A percentile compares a stretch with the other conserved stretches of the same genome.
Conservation (phyloP, 345 rosid genomes). For the Raphanus raphanistrum region DNA sequence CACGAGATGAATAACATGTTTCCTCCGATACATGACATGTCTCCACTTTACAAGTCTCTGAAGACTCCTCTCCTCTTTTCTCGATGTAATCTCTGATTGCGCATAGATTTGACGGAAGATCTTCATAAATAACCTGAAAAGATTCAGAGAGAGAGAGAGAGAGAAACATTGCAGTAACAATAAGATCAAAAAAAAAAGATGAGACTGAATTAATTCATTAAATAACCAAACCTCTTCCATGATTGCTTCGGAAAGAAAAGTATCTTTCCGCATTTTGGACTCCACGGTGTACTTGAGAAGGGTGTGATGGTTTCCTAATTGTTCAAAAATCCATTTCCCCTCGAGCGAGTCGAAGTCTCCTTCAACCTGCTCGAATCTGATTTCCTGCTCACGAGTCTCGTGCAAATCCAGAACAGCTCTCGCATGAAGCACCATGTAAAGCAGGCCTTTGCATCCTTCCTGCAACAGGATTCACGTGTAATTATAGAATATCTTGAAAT, state of each 20-base stretch:
- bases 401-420: conserved; percentile 85
- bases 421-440: conserved; percentile 97
- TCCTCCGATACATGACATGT: conserved; percentile 41
- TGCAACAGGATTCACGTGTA: conserved; percentile 32
- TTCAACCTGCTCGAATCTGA: conserved; percentile 87
- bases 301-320: conserved; percentile 87
- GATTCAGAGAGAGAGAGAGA: conserved; percentile 14
- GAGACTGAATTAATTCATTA: background rate
- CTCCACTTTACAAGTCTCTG: conserved; percentile 42
- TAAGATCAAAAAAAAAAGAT: background rate
- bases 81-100: conserved; percentile 93
- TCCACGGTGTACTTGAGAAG: conserved; percentile 82
- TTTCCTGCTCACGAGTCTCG: conserved; percentile 78
- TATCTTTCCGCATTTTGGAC: conserved; percentile 83
- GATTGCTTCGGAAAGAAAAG: conserved; percentile 92
- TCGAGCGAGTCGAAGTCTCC: conserved; percentile 91
- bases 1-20: conserved; percentile 39
- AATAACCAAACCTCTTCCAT: conserved; percentile 82
- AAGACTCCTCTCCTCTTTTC: conserved; percentile 45
- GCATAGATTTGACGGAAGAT: conserved; percentile 91
- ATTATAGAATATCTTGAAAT: background rate
- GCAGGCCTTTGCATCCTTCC: conserved; percentile 96
- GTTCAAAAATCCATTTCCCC: conserved; percentile 95
- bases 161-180: background rate
- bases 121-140: conserved; percentile 87